Conservation (phyloP, 2,329 filamentous ascomycete genomes). For the Zelopaecilomyces penicillatus region DNA sequence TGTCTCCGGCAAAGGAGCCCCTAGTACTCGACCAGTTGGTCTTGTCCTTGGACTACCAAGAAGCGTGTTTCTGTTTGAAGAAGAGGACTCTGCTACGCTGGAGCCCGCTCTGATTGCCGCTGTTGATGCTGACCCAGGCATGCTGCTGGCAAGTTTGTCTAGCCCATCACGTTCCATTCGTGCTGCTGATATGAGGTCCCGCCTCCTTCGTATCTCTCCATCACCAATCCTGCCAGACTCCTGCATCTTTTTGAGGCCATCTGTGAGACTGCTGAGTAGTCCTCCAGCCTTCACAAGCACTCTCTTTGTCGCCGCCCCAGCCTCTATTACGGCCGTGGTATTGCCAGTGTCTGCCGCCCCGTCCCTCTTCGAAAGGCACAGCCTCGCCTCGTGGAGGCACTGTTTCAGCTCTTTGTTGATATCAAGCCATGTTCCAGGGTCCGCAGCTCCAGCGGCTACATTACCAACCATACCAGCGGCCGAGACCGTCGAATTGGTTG, state of each 20-base stretch:
- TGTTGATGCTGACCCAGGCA: conserved; percentile 24
- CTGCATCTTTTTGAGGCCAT: conserved; percentile 53
- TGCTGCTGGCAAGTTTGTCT: conserved; percentile 59
- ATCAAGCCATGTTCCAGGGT: conserved; percentile 68
- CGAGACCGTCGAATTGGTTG: conserved; percentile 39
- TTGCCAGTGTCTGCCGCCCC: conserved; percentile 32
- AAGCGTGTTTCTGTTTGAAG: conserved; percentile 42
- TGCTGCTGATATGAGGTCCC: conserved; percentile 61
- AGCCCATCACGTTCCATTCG: conserved; percentile 68
- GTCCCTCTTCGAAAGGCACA: conserved; percentile 59
- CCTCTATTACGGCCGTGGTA: conserved; percentile 44
- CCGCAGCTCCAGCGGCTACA: conserved; percentile 35
- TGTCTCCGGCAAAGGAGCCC: conserved; percentile 65
- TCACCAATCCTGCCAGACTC: conserved; percentile 54
- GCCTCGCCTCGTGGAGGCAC: conserved; percentile 56
- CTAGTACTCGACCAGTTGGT: conserved; percentile 56
- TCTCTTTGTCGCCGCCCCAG: conserved; percentile 65
- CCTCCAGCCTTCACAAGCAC: conserved; percentile 61
- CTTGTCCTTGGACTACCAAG: conserved; percentile 31
- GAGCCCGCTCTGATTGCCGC: conserved; percentile 29
- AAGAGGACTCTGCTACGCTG: conserved; percentile 40
- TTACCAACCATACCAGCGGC: conserved; percentile 36
- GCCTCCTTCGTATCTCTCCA: conserved; percentile 63
- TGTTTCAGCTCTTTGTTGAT: conserved; percentile 66
- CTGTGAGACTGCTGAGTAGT: conserved; percentile 54